Conservation (phyloP, 1,284 basidiomycete species). For the Melanopsichium pennsylvanicum region DNA sequence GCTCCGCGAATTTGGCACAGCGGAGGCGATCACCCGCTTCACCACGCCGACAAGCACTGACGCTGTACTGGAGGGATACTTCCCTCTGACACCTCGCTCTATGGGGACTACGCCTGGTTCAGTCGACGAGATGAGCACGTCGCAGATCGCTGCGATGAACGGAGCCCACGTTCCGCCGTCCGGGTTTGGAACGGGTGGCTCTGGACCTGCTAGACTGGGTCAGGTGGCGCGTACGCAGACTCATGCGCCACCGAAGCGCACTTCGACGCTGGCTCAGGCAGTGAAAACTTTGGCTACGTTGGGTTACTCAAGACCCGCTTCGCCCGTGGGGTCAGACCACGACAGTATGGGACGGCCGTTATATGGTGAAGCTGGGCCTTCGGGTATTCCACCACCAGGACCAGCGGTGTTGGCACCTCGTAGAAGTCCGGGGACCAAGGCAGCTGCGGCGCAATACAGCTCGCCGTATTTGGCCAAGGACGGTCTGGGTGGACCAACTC, state of each 20-base stretch:
- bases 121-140: conserved; percentile 47
- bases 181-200: conserved; percentile 41
- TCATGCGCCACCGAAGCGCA: conserved; percentile 68
- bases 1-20: conserved; percentile 28
- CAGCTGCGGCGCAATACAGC: conserved; percentile 39
- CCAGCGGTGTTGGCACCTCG: conserved; percentile 40
- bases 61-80: conserved; percentile 64
- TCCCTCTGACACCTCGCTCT: conserved; percentile 67
- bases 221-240: conserved; percentile 39
- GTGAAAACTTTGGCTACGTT: conserved; percentile 58
- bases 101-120: conserved; percentile 65
- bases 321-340: conserved; percentile 44
- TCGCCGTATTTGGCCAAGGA: conserved; percentile 31
- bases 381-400: conserved; percentile 40
- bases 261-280: conserved; percentile 53
- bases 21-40: conserved; percentile 43
- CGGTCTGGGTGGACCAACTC: conserved; percentile 1
- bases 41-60: conserved; percentile 59
- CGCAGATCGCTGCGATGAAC: conserved; percentile 38
- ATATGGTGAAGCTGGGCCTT: conserved; percentile 39
- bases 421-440: conserved; percentile 27
- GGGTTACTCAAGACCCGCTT: conserved; percentile 54
- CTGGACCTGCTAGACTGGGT: conserved; percentile 28
- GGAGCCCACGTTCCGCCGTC: conserved; percentile 33
- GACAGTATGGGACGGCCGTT: conserved; percentile 30